These are phyloP conservation scores for Neophaeococcomyces mojaviensis DNA, from an alignment of 2,329 filamentous ascomycete species.

Conservation along the genomic window DNA sequence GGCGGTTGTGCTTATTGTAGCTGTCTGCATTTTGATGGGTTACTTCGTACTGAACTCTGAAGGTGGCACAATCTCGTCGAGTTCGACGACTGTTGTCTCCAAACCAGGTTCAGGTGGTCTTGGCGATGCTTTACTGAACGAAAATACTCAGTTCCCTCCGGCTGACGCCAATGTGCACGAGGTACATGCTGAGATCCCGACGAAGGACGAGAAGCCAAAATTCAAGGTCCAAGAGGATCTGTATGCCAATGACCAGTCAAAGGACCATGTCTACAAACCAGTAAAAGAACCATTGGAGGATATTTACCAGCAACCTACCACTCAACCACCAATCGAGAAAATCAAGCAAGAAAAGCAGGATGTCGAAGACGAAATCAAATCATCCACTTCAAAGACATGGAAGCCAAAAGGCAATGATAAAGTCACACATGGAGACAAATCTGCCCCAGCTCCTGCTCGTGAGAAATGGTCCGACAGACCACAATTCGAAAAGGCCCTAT, in stretches of 20 bases:
- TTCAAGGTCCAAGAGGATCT: neutral
- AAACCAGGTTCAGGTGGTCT: constrained; percentile 3
- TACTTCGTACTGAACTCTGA: constrained; percentile 4
- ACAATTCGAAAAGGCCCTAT: constrained; percentile 21
- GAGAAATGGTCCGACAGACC: constrained; percentile 19
- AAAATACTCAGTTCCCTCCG: neutral
- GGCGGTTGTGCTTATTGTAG: constrained; percentile 1
- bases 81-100: neutral
- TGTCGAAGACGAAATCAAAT: neutral
- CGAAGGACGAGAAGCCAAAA: constrained; percentile 1
- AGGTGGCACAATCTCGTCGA: constrained; percentile 1
- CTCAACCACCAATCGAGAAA: neutral
- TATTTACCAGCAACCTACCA: neutral
- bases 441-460: neutral
- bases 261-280: constrained; percentile 4
- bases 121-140: constrained; percentile 2
- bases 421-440: neutral
- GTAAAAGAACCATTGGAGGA: constrained; percentile 1
- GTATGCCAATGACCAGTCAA: constrained; percentile 1
- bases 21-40: constrained; percentile 5
- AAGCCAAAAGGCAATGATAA: neutral
- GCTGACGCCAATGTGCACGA: constrained; percentile 5
- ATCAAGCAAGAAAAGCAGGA: constrained; percentile 1
- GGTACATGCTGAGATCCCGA: neutral
- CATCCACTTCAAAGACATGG: constrained; percentile 1